These are phyloP conservation scores for Ampelomyces quisqualis DNA, from an alignment of 2,329 filamentous ascomycete genomes.

Conservation along the genomic window DNA sequence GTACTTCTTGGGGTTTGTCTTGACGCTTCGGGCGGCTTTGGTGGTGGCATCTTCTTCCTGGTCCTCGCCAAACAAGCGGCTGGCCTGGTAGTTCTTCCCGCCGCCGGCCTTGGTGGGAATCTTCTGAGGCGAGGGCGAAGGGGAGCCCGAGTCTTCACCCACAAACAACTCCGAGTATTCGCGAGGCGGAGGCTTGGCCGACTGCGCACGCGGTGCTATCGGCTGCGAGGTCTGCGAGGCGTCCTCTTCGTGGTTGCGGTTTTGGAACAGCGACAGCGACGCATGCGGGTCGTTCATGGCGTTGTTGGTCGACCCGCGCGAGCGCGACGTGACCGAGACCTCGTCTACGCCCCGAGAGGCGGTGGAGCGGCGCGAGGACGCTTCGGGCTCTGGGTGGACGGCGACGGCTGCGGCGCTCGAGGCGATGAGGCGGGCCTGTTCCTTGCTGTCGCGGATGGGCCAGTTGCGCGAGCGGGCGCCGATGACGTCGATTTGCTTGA, in stretches of 20 bases:
- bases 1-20: slow-evolving; percentile 76
- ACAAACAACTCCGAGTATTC: slow-evolving; percentile 70
- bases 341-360: slow-evolving; percentile 36
- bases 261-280: slow-evolving; percentile 71
- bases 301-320: slow-evolving; percentile 42
- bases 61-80: slow-evolving; percentile 60
- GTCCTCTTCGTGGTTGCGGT: slow-evolving; percentile 61
- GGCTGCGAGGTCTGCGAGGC: slow-evolving; percentile 50
- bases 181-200: slow-evolving; percentile 69
- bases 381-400: slow-evolving; percentile 30
- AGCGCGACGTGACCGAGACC: slow-evolving; percentile 41
- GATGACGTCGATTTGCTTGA: slow-evolving; percentile 93
- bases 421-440: slow-evolving; percentile 77
- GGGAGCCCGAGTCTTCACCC: slow-evolving; percentile 48
- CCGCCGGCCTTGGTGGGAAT: slow-evolving; percentile 48
- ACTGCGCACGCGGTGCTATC: slow-evolving; percentile 60
- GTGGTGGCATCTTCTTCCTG: slow-evolving; percentile 45
- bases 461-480: slow-evolving; percentile 87
- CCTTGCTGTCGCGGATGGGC: slow-evolving; percentile 86
- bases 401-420: slow-evolving; percentile 53
- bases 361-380: slow-evolving; percentile 39
- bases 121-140: slow-evolving; percentile 47
- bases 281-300: slow-evolving; percentile 57
- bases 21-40: slow-evolving; percentile 44
- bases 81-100: slow-evolving; percentile 53